A percentile compares a stretch with the other conserved stretches of the same genome.
Evolutionary conservation across 139 green algal species (phyloP).

Genomic region (Coelastrella sp.): DNA sequence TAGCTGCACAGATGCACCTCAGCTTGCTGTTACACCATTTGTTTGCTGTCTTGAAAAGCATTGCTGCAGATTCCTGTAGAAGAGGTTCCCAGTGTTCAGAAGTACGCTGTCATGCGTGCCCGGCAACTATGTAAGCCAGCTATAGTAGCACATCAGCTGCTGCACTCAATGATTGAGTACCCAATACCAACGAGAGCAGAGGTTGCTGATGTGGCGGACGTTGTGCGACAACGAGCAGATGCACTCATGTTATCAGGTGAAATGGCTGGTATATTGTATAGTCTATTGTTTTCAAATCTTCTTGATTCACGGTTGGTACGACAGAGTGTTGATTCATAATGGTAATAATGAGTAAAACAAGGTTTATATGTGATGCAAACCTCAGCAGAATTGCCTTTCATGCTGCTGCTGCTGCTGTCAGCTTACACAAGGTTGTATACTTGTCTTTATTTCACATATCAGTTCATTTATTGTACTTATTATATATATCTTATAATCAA

Average conservation of each 20-base stretch:
- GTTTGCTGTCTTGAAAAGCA: too few species aligned
- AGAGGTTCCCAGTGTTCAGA: conserved; percentile 87
- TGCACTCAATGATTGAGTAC: conserved; percentile 87
- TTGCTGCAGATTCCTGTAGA: conserved; percentile 83
- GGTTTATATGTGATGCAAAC: too few species aligned
- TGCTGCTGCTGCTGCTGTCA: too few species aligned
- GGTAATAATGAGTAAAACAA: too few species aligned
- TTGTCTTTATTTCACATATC: background rate
- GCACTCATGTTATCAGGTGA: conserved; percentile 87
- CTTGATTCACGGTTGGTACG: too few species aligned
- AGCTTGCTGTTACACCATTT: too few species aligned
- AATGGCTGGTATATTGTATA: background rate
- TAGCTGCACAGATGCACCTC: too few species aligned
- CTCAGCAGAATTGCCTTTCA: too few species aligned
- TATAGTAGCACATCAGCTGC: conserved; percentile 86
- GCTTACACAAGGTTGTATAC: too few species aligned
- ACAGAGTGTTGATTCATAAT: background rate
- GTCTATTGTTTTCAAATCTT: too few species aligned
- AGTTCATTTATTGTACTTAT: background rate
- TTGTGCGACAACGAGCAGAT: conserved; percentile 84
- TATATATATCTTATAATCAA: background rate
- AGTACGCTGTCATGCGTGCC: conserved; percentile 79
- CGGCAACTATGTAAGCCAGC: conserved; percentile 77
- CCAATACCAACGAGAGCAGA: conserved; percentile 87
- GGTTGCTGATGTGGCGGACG: conserved; percentile 87